These are phyloP conservation scores for Trichocomaceae sp. DNA, from an alignment of 2,329 filamentous ascomycete genomes.

Conservation along the genomic window DNA sequence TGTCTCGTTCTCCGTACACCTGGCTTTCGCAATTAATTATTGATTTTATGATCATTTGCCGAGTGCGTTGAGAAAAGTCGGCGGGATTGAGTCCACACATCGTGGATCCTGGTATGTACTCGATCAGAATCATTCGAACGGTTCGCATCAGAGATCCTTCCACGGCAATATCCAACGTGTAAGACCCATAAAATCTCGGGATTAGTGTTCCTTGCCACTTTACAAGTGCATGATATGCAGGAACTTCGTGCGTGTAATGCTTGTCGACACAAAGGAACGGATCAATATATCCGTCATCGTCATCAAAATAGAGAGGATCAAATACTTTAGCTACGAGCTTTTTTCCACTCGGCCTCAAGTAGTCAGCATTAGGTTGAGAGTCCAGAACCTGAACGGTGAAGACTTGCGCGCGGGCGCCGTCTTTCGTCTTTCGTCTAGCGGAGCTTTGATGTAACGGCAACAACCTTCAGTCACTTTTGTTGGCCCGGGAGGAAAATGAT, in stretches of 20 bases:
- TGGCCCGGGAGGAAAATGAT: not conserved
- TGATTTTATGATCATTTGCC: slow-evolving; percentile 18
- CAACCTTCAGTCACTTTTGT: not conserved
- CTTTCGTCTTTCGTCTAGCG: not conserved
- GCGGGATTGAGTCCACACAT: slow-evolving; percentile 16
- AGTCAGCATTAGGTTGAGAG: not conserved
- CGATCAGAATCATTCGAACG: slow-evolving; percentile 20
- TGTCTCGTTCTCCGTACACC: slow-evolving; percentile 13
- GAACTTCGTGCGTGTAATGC: slow-evolving; percentile 21
- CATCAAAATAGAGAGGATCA: slow-evolving; percentile 20
- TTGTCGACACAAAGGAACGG: slow-evolving; percentile 21
- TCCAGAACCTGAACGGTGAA: not conserved
- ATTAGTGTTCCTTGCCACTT: slow-evolving; percentile 16
- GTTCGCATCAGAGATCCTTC: slow-evolving; percentile 5
- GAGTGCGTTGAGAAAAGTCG: slow-evolving; percentile 11
- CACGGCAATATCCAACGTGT: slow-evolving; percentile 17
- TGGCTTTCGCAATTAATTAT: slow-evolving; percentile 19
- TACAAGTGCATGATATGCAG: slow-evolving; percentile 16
- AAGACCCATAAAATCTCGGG: slow-evolving; percentile 21
- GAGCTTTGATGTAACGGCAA: not conserved
- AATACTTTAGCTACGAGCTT: slow-evolving; percentile 21
- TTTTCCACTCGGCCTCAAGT: not conserved
- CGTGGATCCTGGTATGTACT: slow-evolving; percentile 17
- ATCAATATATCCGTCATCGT: slow-evolving; percentile 18
- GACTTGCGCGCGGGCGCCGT: not conserved